Evolutionary conservation across 805 yeast genomes (phyloP), one percentile per base, ranked within the genome.

Genomic region (Candida ulmi): DNA sequence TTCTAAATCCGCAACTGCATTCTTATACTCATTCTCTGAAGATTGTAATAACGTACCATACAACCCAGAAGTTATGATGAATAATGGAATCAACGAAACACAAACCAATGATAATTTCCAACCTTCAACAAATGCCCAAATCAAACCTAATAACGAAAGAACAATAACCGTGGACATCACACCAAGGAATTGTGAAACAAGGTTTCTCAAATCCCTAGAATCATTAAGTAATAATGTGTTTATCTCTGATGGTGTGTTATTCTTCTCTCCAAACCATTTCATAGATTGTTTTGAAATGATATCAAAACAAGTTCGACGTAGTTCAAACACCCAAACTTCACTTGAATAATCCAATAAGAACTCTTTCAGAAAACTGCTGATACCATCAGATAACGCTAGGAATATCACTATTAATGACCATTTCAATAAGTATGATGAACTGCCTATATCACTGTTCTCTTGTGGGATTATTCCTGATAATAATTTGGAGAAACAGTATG

Each of bases 31-130:
- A 17, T 75, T 69, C 57, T 90, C 96, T 46, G 69, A 69, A 9
- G 46, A 57, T 43, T 74, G 78, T 25, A 82, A 60, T 3, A 77
- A 37, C 0, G 54, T 43, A 7, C 85, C 77, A 57, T 78, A 86
- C 1, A 66, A 33, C 0, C 65, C 60, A 3, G 90, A 73, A 2
- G 78, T 52, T 0, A 74, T 19, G 0, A 75, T 50, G 37, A 85
- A 77, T 11, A 79, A 46, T 0, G 96, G 95, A 12, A 84, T 70
- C 57, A 88, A 68, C 0, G 95, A 72, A 11, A 90, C 51, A 2
- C 95, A 95, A 2, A 87, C 93, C 9, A 91, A 62, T 2, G 96
- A 76, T 31, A 93, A 63, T 51, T 82, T 84, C 98, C 98, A 93
- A 0, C 96, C 96, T 11, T 71, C 57, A 0, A 69, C 71, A 1